A percentile compares a stretch with the other conserved stretches of the same genome.
These are phyloP conservation scores for Colletotrichum salicis DNA, from an alignment of 2,329 filamentous ascomycete species.

Conservation along the genomic window DNA sequence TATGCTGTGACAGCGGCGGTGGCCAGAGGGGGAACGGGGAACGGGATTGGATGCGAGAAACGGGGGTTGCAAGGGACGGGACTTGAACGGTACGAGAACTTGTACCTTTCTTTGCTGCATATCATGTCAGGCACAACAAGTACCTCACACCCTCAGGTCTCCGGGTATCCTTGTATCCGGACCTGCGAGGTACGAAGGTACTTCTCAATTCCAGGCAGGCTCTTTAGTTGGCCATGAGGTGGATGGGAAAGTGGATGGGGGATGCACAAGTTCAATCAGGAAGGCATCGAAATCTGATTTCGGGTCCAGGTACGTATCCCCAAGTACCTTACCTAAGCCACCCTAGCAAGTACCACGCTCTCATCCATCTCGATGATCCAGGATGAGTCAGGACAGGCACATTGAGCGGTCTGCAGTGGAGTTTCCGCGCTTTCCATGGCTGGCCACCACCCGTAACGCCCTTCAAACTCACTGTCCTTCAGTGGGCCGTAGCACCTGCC, in stretches of 20 bases:
- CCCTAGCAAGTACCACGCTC: not conserved
- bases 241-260: slow-evolving; percentile 31
- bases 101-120: not conserved
- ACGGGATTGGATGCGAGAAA: not conserved
- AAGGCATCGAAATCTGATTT: not conserved
- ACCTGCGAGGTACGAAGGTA: not conserved
- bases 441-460: not conserved
- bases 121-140: not conserved
- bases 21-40: not conserved
- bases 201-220: not conserved
- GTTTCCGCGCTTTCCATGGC: no score
- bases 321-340: not conserved
- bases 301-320: not conserved
- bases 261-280: slow-evolving; percentile 18
- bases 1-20: not conserved
- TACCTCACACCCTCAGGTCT: not conserved
- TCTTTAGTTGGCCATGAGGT: not conserved
- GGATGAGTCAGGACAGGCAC: no score
- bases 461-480: not conserved
- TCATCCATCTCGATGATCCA: not conserved
- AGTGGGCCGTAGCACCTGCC: not conserved
- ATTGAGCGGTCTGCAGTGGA: not conserved
- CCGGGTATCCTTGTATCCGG: slow-evolving; percentile 25
- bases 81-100: not conserved
- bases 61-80: not conserved